phyloP scores from a whole-genome alignment of 345 rosid genomes.

The Carallia pectinifolia region DNA sequence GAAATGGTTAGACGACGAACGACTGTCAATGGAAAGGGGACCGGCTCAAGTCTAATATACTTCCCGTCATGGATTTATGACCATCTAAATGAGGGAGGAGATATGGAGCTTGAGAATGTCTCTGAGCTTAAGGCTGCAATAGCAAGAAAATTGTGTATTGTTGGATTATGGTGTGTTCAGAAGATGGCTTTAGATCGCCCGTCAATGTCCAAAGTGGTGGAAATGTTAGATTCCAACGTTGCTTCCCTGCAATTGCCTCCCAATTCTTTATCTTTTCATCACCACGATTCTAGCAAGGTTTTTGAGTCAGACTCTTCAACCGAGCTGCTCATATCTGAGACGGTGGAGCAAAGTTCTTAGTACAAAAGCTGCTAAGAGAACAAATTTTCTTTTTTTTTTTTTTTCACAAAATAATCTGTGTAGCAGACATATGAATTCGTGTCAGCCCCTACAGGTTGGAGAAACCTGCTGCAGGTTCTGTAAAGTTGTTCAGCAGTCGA shows the following conservation, averaged over 20 bases:
- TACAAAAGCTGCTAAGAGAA: background rate
- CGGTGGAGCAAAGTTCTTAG: slow-evolving; percentile 17
- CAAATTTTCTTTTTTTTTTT: too few relatives aligned
- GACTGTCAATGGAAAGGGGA: background rate
- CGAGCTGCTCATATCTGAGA: slow-evolving; percentile 20
- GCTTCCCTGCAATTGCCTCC: slow-evolving; percentile 34
- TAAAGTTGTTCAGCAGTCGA: too few relatives aligned
- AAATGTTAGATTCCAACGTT: slow-evolving; percentile 30
- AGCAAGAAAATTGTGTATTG: slow-evolving; percentile 29
- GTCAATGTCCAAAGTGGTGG: slow-evolving; percentile 33
- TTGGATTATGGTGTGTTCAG: slow-evolving; percentile 46
- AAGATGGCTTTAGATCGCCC: slow-evolving; percentile 33
- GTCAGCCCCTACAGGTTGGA: background rate
- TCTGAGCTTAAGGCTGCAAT: slow-evolving; percentile 17
- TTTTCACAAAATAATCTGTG: background rate
- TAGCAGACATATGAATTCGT: background rate
- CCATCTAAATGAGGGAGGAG: slow-evolving; percentile 19
- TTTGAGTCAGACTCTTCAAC: slow-evolving; percentile 22
- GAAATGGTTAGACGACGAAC: slow-evolving; percentile 26
- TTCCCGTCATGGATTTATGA: slow-evolving; percentile 28
- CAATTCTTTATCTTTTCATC: slow-evolving; percentile 24
- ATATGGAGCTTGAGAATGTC: slow-evolving; percentile 22
- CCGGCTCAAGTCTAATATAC: background rate
- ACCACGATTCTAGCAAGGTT: background rate
- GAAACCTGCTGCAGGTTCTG: too few relatives aligned